Evolutionary conservation across 148 eudicot species (phyloP).

Genomic region (Amaranthus hypochondriacus): DNA sequence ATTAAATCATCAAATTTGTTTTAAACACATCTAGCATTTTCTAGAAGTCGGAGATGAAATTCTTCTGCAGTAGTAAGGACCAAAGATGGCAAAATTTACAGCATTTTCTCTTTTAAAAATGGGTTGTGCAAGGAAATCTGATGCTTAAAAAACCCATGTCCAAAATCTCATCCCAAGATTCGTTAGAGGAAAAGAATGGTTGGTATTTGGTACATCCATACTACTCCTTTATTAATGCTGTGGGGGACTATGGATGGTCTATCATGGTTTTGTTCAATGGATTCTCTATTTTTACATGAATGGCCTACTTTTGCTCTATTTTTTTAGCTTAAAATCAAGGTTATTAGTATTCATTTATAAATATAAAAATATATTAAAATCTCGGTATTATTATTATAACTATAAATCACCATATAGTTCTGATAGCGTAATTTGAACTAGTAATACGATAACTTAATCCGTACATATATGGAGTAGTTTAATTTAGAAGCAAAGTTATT

Average conservation of each 20-base stretch:
- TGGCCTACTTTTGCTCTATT: neutral
- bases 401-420: too few species aligned
- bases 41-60: neutral
- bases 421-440: too few species aligned
- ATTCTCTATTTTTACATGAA: conserved; percentile 9
- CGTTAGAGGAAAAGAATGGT: conserved; percentile 22
- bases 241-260: conserved; percentile 1
- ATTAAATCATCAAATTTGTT: too few species aligned
- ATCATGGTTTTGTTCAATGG: conserved; percentile 1
- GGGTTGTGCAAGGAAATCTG: conserved; percentile 2
- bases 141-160: conserved; percentile 14
- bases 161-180: conserved; percentile 17
- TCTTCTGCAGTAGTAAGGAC: neutral
- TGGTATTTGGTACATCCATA: conserved; percentile 2
- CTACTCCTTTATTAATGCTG: neutral
- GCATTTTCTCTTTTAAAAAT: neutral
- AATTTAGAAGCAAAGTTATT: conserved; percentile 2
- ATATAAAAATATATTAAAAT: too few species aligned
- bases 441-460: too few species aligned
- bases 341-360: conserved; percentile 9
- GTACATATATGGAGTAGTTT: too few species aligned
- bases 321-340: neutral
- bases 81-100: neutral
- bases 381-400: too few species aligned
- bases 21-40: too few species aligned